Base-by-base conservation (phyloP, 768 basidiomycete species). In the Lentinus tigrinus region DNA sequence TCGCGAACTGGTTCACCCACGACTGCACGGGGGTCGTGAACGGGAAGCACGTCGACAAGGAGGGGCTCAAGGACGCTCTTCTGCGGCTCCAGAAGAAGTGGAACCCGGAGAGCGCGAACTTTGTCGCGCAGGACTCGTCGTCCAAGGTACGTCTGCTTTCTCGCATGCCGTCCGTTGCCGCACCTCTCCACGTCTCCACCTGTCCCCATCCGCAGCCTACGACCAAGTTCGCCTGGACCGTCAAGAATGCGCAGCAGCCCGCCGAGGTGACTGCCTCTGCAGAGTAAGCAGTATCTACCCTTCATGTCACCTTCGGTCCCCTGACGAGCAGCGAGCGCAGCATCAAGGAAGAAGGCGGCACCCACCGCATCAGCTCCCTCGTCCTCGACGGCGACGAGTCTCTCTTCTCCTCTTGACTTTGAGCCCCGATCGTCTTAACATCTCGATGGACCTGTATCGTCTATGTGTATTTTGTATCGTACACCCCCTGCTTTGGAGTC, bases 31-130 rank as follows among this genome's bases (percentile, higher is more conserved):
- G 68, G 26, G 49, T 56, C 54, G 65, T 71, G 3, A 60, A 50
- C 10, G 70, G 68, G 1, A 46, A 61, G 17, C 53, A 59, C 51
- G 68, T 68, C n/a, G 67, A 65, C 52, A 56, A 61, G 26, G 68
- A 63, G 13, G 67, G 62, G 4, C 56, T 71, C 36, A 71, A 71
- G 62, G 21, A 57, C 37, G 63, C 60, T 3, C 54, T 71, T 43
- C 61, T 71, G 10, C 61, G 63, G n/a, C 56, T 71, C 44, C 70
- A 71, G 67, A 63, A 62, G 59, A 57, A 62, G 36, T 68, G 67
- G 65, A 53, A 61, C 36, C 31, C 53, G 16, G 59, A 67, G 17
- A 51, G 28, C 19, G 64, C 65, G 43, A 40, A 48, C 19, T 67
- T 66, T 21, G 54, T 44, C 10, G 34, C 58, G 38, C 58, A 55